Conservation (phyloP, 345 rosid genomes). For the Euclidium syriacum region DNA sequence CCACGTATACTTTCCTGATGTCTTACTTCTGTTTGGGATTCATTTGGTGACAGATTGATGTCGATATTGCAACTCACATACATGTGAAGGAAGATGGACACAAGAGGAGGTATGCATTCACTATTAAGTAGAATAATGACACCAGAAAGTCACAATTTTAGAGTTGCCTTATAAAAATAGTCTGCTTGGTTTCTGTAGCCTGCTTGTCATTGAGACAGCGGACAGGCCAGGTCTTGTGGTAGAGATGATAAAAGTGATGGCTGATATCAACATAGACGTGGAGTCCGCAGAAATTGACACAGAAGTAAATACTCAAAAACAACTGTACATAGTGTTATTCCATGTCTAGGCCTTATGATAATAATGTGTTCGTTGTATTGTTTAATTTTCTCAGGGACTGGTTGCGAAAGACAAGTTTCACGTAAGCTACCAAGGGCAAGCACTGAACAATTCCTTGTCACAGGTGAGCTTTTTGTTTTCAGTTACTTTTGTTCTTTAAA, state of each 20-base stretch:
- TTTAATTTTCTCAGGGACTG: conserved; percentile 69
- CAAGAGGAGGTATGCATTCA: conserved; percentile 59
- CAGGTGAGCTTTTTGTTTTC: conserved; percentile 41
- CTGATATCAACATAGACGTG: conserved; percentile 74
- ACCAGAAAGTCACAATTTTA: neutral
- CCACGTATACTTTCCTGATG: neutral
- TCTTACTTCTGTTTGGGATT: neutral
- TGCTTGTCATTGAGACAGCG: conserved; percentile 83
- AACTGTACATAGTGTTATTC: neutral
- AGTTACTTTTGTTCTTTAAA: neutral
- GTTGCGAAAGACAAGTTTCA: conserved; percentile 90
- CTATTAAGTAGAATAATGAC: neutral
- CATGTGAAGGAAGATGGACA: conserved; percentile 79
- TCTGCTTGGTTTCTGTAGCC: conserved; percentile 39
- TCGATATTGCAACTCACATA: conserved; percentile 77
- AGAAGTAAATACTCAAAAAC: conserved; percentile 59
- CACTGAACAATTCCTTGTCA: conserved; percentile 63
- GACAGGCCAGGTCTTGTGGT: conserved; percentile 92
- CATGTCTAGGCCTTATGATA: neutral
- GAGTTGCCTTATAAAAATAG: neutral
- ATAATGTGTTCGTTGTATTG: neutral
- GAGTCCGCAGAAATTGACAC: conserved; percentile 97
- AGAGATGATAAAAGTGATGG: conserved; percentile 78
- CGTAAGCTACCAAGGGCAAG: conserved; percentile 91
- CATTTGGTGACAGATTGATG: conserved; percentile 64